phyloP scores from a whole-genome alignment of 2,329 filamentous ascomycete species.

The Myriosclerotinia curreyana region DNA sequence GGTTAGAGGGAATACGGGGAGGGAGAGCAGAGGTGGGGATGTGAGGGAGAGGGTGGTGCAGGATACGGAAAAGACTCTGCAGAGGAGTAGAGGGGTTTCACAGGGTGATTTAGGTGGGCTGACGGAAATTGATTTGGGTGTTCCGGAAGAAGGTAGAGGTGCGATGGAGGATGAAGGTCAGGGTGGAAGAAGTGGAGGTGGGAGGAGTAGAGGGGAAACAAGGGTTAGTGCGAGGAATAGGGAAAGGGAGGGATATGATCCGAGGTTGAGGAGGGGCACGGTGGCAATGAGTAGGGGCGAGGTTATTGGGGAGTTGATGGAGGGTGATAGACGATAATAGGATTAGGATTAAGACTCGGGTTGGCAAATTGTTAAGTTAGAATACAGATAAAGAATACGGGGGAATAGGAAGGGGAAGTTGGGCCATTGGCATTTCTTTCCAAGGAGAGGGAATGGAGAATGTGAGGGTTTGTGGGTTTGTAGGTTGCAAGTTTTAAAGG shows the following conservation, averaged over 20 bases:
- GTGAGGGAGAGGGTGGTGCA: not conserved
- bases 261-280: conserved; percentile 19
- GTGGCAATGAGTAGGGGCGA: not conserved
- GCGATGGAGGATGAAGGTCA: conserved; percentile 17
- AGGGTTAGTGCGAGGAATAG: not conserved
- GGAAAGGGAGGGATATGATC: conserved; percentile 11
- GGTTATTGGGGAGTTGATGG: conserved; percentile 3
- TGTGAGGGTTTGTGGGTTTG: not conserved
- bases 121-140: conserved; percentile 27
- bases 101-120: conserved; percentile 29
- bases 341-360: not conserved
- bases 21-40: not conserved
- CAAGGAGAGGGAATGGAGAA: not conserved
- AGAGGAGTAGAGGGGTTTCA: conserved; percentile 24
- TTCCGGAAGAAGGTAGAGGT: conserved; percentile 26
- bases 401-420: not conserved
- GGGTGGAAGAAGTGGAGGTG: not conserved
- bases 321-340: not conserved
- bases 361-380: not conserved
- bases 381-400: not conserved
- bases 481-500: no score
- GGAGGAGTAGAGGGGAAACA: not conserved
- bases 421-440: not conserved
- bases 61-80: conserved; percentile 1
- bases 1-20: not conserved